A percentile compares a stretch with the other conserved stretches of the same genome.
Conservation (phyloP, 305 asterid genomes). For the Vinca major region DNA sequence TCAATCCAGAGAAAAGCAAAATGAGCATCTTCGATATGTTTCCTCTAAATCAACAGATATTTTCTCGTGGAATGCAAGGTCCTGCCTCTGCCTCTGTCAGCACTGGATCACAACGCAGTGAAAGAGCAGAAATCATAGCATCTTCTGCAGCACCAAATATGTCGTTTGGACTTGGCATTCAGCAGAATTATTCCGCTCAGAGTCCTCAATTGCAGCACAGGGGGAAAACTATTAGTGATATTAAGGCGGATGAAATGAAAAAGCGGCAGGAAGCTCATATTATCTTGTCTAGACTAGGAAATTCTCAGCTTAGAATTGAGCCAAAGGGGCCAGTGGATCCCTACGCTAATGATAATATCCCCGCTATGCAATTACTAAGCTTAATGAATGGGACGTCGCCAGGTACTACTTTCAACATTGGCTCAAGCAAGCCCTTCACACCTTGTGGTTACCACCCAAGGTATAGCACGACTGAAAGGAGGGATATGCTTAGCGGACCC, state of each 20-base stretch:
- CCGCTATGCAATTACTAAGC: slow-evolving; percentile 72
- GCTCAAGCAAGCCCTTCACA: slow-evolving; percentile 27
- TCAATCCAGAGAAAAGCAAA: slow-evolving; percentile 21
- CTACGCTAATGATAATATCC: slow-evolving; percentile 56
- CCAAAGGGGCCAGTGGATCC: slow-evolving; percentile 37
- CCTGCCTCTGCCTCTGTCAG: slow-evolving; percentile 23
- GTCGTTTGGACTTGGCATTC: slow-evolving; percentile 22
- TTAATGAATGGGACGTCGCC: slow-evolving; percentile 52
- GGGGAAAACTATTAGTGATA: slow-evolving; percentile 43
- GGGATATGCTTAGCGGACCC: slow-evolving; percentile 19
- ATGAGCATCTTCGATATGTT: slow-evolving; percentile 27
- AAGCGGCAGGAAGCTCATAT: slow-evolving; percentile 16
- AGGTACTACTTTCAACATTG: slow-evolving; percentile 28
- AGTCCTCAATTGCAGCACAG: slow-evolving; percentile 21
- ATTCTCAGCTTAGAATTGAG: neutral
- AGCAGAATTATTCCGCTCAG: slow-evolving; percentile 20
- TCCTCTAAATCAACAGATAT: slow-evolving; percentile 28
- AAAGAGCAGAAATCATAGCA: slow-evolving; percentile 29
- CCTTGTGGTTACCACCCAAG: slow-evolving; percentile 40
- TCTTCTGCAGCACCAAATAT: slow-evolving; percentile 24
- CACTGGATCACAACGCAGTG: slow-evolving; percentile 18
- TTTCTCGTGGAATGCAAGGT: slow-evolving; percentile 21
- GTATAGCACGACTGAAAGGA: slow-evolving; percentile 27
- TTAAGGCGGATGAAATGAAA: slow-evolving; percentile 34
- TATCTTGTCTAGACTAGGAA: no score